Evolutionary conservation across 2,329 filamentous ascomycete genomes (phyloP), one percentile per base, ranked within the genome.

Genomic region (Hymenoscyphus occultus): DNA sequence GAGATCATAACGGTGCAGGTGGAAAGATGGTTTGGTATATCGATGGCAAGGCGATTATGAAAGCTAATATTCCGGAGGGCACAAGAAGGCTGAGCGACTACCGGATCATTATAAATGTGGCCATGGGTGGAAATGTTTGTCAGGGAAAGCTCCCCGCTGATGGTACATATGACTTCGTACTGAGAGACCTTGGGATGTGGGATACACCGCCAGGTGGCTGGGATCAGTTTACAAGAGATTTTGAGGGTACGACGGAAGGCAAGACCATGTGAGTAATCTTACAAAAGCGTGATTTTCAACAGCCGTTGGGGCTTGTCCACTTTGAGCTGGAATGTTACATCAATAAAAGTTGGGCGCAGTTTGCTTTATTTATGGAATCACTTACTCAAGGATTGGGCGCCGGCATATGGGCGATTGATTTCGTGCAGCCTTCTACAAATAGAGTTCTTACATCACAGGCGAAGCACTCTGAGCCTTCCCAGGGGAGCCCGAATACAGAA

Each of bases 51-150:
- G 78, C 83, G 0, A 82, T 86, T 1, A 87, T 87, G 84, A 86
- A 82, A 74, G 83, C 79, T 0, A 70, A 74, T 2, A 82, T 85
- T 31, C 85, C 85, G 0, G 69, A 72, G 1, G 83, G 84, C 0
- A 86, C 82, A 2, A 76, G 85, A 13, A 78, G 81, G 5, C 79
- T 87, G 75, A 80, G 82, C 63, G 84, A 87, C 32, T 86, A 81
- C 75, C 80, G 80, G 19, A 76, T 87, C 9, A 74, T 87, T 65
- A 78, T 87, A 19, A 87, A 87, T 65, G 78, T 87, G n/a, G 85
- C 85, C 1, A 86, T 87, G 82, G 85, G 85, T 0, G 85, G 85
- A 0, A 86, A 83, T 65, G 84, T 87, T 5, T 86, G 84, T 68
- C 74, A 79, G 16, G 84, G 83, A 0, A 80, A 79, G 70, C 74